Evolutionary conservation across 2,329 filamentous ascomycete genomes (phyloP), one percentile per base, ranked within the genome.

Genomic region (Dactylonectria macrodidyma): DNA sequence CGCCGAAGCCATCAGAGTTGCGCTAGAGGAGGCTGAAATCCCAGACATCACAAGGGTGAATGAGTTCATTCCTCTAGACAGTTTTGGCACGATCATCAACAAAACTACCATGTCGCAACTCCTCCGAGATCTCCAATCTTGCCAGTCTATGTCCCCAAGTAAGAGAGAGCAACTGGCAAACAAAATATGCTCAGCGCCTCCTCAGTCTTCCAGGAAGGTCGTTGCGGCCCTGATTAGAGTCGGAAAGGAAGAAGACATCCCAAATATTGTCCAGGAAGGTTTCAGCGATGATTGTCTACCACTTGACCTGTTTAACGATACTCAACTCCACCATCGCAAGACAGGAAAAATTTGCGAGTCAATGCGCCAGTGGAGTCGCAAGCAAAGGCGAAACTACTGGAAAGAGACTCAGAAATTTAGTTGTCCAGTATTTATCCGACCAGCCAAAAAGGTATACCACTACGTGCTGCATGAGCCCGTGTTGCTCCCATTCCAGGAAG

Each of bases 281-380:
- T 36, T 58, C 3, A 47, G 41, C 5, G 56, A 58, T 12, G 8
- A 48, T 3, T 48, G 5, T 34, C 26, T 58, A n/a, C 14, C 48
- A 10, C 5, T 33, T 1, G 0, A 1, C 12, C 5, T 7, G 10
- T n/a, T 8, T 5, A 1, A 1, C 3, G 16, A 34, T 3, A 5
- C 9, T 9, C n/a, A 9, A n/a, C 9, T 51, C 3, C 6, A 12
- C 30, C 24, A 51, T 33, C 14, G 14, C 16, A n/a, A 2, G 3
- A 51, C 48, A 5, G 2, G 26, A 3, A 3, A 5, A 7, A 9
- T 2, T 19, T 52, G 30, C 4, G 14, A 8, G n/a, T 48, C 56
- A 5, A 48, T 59, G 16, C 14, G 14, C 26, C 6, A 6, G 3
- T 52, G 50, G 50, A 3, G 2, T 50, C 3, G 0, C 6, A 10